Conservation (phyloP, 352 stramenopile species). For the Elongisporangium undulatum region DNA sequence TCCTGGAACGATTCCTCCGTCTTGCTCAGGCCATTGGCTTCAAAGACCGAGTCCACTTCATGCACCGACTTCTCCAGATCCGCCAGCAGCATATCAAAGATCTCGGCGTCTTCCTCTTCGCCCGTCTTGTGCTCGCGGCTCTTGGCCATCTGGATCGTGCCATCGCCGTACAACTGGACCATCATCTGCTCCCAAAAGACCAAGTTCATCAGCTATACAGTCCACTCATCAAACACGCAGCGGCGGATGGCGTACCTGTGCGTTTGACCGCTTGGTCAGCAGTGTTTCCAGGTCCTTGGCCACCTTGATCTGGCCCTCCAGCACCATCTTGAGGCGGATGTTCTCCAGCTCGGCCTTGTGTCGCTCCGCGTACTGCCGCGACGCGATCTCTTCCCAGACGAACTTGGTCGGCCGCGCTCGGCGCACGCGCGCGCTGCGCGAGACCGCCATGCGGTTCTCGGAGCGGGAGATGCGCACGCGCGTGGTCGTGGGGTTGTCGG, state of each 20-base stretch:
- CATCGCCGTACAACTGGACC: neutral
- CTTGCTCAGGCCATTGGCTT: slow-evolving; percentile 11
- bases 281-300: slow-evolving; percentile 14
- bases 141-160: neutral
- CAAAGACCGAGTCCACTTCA: slow-evolving; percentile 30
- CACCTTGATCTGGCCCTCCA: slow-evolving; percentile 22
- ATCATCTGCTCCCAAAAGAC: neutral
- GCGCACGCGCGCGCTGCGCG: neutral
- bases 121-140: neutral
- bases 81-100: slow-evolving; percentile 28
- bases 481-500: neutral
- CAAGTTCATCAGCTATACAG: neutral
- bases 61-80: slow-evolving; percentile 23
- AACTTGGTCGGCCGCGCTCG: neutral
- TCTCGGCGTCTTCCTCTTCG: slow-evolving; percentile 13
- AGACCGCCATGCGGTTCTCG: neutral
- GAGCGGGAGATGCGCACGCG: neutral
- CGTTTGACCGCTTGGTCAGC: slow-evolving; percentile 15
- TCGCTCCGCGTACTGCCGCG: neutral
- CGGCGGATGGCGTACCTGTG: slow-evolving; percentile 17
- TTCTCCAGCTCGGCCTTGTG: slow-evolving; percentile 17
- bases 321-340: slow-evolving; percentile 17
- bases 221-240: neutral
- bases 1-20: slow-evolving; percentile 14
- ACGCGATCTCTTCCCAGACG: slow-evolving; percentile 6